phyloP scores from a whole-genome alignment of 805 yeast genomes.

The Pichia deserticola region DNA sequence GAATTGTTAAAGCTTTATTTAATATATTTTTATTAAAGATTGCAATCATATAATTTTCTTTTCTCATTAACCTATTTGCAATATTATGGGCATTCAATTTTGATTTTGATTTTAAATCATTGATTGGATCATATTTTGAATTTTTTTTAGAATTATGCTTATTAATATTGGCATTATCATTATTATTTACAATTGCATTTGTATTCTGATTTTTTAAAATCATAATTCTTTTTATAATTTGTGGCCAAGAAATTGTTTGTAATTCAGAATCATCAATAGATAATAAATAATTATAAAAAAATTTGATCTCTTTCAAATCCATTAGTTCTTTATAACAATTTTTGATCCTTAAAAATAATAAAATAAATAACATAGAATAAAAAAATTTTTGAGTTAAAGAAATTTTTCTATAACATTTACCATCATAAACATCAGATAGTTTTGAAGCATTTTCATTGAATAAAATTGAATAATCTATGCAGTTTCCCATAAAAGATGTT shows the following conservation, averaged over 20 bases:
- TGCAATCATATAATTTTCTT: conserved; percentile 90
- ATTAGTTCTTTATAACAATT: conserved; percentile 57
- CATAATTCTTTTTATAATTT: conserved; percentile 70
- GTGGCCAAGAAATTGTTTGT: conserved; percentile 91
- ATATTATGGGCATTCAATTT: conserved; percentile 87
- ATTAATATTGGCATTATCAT: neutral
- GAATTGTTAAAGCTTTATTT: conserved; percentile 50
- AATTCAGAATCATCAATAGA: conserved; percentile 72
- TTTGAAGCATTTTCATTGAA: conserved; percentile 28
- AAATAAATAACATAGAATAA: conserved; percentile 52
- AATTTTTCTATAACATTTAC: conserved; percentile 40
- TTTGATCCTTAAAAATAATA: conserved; percentile 43
- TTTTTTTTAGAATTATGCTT: conserved; percentile 12
- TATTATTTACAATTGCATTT: conserved; percentile 50
- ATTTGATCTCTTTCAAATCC: conserved; percentile 63
- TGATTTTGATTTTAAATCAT: conserved; percentile 61
- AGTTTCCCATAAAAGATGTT: conserved; percentile 71
- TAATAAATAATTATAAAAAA: conserved; percentile 67
- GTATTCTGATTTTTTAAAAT: conserved; percentile 75
- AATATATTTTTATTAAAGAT: conserved; percentile 71
- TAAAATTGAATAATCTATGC: conserved; percentile 53
- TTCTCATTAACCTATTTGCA: conserved; percentile 93
- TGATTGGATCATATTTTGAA: conserved; percentile 7
- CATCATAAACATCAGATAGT: conserved; percentile 35
- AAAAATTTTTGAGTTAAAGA: conserved; percentile 48